Conservation (phyloP, 805 yeast genomes). For the Citeromyces nyonsensis region DNA sequence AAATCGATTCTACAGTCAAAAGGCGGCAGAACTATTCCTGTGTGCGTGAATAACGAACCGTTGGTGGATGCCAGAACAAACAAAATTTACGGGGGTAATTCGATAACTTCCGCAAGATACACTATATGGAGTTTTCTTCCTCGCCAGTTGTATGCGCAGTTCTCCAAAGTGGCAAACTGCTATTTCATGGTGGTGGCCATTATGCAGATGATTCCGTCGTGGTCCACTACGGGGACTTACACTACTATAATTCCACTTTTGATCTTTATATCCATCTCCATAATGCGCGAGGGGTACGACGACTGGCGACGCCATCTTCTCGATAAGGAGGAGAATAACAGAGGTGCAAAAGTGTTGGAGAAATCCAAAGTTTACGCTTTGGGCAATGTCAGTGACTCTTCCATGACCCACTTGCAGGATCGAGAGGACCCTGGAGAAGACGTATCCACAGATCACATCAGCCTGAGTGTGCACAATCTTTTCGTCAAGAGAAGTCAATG, state of each 20-base stretch:
- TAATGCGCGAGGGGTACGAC: slow-evolving; percentile 86
- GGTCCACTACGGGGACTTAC: slow-evolving; percentile 94
- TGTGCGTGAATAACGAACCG: slow-evolving; percentile 19
- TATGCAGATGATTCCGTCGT: slow-evolving; percentile 88
- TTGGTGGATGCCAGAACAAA: slow-evolving; percentile 58
- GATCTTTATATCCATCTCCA: slow-evolving; percentile 78
- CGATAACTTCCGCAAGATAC: slow-evolving; percentile 79
- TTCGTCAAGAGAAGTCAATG: slow-evolving; percentile 24
- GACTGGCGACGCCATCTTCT: slow-evolving; percentile 78
- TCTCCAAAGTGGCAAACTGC: slow-evolving; percentile 82
- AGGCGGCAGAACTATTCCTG: slow-evolving; percentile 67
- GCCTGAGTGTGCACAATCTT: neutral
- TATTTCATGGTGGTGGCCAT: slow-evolving; percentile 85
- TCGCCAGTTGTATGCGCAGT: slow-evolving; percentile 78
- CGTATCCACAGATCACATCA: neutral
- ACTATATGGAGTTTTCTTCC: slow-evolving; percentile 73
- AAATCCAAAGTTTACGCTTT: slow-evolving; percentile 2
- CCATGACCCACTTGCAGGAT: neutral
- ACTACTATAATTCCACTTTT: slow-evolving; percentile 86
- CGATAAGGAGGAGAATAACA: slow-evolving; percentile 74
- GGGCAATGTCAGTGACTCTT: neutral
- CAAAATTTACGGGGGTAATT: slow-evolving; percentile 46
- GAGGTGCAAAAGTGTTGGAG: slow-evolving; percentile 23
- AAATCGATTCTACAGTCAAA: slow-evolving; percentile 36
- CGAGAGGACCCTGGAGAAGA: neutral